phyloP scores from a whole-genome alignment of 495 filamentous ascomycete genomes.

The Amniculicola lignicola region DNA sequence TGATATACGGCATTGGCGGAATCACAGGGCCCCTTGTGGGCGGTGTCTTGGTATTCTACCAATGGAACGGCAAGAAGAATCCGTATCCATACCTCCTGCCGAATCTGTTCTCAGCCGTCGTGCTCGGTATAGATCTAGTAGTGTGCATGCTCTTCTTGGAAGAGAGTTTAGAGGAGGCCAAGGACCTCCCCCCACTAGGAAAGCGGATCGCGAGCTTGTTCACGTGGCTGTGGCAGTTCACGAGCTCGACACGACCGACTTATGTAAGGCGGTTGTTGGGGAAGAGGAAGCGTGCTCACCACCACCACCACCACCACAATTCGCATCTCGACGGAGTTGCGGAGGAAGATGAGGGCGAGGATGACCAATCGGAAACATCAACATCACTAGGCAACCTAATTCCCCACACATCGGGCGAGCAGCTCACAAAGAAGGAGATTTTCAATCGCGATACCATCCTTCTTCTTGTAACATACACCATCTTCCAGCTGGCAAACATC shows the following conservation, averaged over 20 bases:
- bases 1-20: constrained; percentile 87
- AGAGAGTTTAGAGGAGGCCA: constrained; percentile 78
- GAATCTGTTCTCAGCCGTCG: constrained; percentile 68
- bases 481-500: constrained; percentile 86
- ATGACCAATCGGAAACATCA: constrained; percentile 35
- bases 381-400: constrained; percentile 43
- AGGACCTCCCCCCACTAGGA: constrained; percentile 59
- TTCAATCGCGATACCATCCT: constrained; percentile 77
- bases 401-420: constrained; percentile 37
- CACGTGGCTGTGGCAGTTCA: constrained; percentile 71
- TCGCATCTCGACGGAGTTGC: constrained; percentile 40
- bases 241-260: constrained; percentile 57
- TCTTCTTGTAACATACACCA: constrained; percentile 74
- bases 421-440: constrained; percentile 41
- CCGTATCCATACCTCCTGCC: constrained; percentile 81
- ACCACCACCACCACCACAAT: constrained; percentile 5
- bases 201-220: constrained; percentile 59
- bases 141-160: constrained; percentile 74
- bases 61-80: constrained; percentile 49
- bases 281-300: background rate
- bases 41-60: constrained; percentile 68
- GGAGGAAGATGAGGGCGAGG: constrained; percentile 40
- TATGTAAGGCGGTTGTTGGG: constrained; percentile 49
- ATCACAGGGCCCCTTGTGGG: constrained; percentile 90
- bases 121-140: constrained; percentile 71